Evolutionary conservation across 2,329 filamentous ascomycete species (phyloP).

Genomic region (Hypoxylon sp.): DNA sequence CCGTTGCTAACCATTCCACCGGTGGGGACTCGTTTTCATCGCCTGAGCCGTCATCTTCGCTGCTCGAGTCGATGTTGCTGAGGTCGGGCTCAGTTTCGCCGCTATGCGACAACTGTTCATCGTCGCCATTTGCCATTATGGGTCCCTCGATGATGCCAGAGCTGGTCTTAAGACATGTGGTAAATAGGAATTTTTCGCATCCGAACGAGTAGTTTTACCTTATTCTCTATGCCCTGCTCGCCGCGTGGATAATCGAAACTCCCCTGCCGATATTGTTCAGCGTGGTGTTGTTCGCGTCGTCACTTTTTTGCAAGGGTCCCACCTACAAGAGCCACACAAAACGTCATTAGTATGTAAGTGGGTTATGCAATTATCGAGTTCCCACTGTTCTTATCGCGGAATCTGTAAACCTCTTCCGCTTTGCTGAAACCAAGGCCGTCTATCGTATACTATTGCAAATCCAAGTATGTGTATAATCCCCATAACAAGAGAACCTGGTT

Average conservation of each 20-base stretch:
- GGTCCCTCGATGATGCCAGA: conserved; percentile 27
- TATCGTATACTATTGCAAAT: too few species aligned
- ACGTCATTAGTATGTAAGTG: conserved; percentile 26
- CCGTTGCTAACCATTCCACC: conserved; percentile 80
- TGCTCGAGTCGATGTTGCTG: conserved; percentile 56
- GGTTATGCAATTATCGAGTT: conserved; percentile 18
- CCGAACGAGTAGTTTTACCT: background rate
- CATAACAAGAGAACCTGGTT: too few species aligned
- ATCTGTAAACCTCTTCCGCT: background rate
- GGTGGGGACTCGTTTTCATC: conserved; percentile 52
- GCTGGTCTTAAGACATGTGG: background rate
- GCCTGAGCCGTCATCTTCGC: conserved; percentile 56
- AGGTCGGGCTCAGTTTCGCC: conserved; percentile 50
- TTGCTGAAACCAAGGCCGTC: too few species aligned
- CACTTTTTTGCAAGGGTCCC: conserved; percentile 25
- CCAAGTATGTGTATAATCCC: too few species aligned
- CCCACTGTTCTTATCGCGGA: background rate
- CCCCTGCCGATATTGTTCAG: background rate
- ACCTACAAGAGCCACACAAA: background rate
- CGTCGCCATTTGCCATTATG: conserved; percentile 58
- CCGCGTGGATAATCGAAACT: background rate
- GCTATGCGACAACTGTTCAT: conserved; percentile 60
- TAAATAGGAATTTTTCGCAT: conserved; percentile 4
- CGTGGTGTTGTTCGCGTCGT: conserved; percentile 16
- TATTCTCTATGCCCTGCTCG: background rate